These are phyloP conservation scores for Tilletia setariae DNA, from an alignment of 1,284 basidiomycete genomes.

Conservation along the genomic window DNA sequence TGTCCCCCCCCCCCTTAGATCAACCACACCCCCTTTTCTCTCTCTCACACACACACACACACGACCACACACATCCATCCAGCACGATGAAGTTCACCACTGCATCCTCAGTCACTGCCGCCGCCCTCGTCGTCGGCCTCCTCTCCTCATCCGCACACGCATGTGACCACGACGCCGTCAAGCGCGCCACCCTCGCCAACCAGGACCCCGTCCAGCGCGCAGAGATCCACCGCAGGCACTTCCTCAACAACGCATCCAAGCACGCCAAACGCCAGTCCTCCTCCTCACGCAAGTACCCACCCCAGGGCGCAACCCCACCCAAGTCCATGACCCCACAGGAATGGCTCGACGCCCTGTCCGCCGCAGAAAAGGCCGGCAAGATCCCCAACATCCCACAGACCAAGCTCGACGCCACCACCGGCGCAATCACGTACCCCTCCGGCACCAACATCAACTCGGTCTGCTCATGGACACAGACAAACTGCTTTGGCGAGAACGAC, in stretches of 20 bases:
- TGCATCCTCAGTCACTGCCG: background rate
- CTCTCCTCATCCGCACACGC: background rate
- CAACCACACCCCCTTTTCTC: background rate
- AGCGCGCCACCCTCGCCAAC: conserved; percentile 2
- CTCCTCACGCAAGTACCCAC: background rate
- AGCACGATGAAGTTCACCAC: conserved; percentile 10
- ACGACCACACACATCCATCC: background rate
- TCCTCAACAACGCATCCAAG: background rate
- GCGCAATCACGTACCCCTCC: conserved; percentile 31
- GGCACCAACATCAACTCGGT: conserved; percentile 23
- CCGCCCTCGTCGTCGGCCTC: background rate
- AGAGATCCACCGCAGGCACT: conserved; percentile 7
- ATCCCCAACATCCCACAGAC: conserved; percentile 36
- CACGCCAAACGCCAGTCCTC: conserved; percentile 4
- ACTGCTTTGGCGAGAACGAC: conserved; percentile 64
- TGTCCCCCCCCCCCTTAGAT: too few relatives aligned
- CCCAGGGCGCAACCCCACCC: conserved; percentile 8
- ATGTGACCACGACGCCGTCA: conserved; percentile 9
- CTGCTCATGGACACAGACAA: conserved; percentile 7
- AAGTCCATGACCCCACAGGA: conserved; percentile 26
- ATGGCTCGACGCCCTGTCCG: conserved; percentile 34
- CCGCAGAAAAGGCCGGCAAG: conserved; percentile 33
- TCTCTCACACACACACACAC: background rate
- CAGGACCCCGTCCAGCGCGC: conserved; percentile 9
- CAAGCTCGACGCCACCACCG: conserved; percentile 14